Evolutionary conservation across 2,329 filamentous ascomycete species (phyloP).

Genomic region (Cercospora nicotianae): DNA sequence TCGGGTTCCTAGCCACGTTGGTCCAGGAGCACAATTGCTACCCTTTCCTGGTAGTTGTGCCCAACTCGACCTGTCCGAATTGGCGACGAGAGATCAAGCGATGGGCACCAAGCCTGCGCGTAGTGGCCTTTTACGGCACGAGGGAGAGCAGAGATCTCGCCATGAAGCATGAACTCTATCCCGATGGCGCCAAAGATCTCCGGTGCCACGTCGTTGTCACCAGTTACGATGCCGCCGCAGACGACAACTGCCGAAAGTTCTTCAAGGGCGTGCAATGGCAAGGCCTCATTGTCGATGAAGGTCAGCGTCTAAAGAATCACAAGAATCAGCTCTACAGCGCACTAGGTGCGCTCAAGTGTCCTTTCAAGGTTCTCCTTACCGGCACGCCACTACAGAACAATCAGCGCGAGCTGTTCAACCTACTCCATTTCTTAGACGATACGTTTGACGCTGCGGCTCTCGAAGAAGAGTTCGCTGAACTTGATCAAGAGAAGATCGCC

Average conservation of each 20-base stretch:
- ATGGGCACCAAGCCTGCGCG: constrained; percentile 82
- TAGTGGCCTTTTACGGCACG: constrained; percentile 90
- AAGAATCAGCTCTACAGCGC: constrained; percentile 77
- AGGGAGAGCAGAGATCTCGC: constrained; percentile 72
- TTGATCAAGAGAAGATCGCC: constrained; percentile 78
- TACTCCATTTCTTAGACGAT: constrained; percentile 90
- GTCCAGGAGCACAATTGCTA: constrained; percentile 66
- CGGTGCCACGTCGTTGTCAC: constrained; percentile 90
- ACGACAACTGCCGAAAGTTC: constrained; percentile 67
- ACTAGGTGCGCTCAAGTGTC: constrained; percentile 70
- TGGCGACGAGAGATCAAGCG: constrained; percentile 95
- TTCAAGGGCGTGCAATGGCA: constrained; percentile 78
- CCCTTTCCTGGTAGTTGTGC: constrained; percentile 90
- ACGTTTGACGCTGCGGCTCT: constrained; percentile 67
- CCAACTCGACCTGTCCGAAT: constrained; percentile 94
- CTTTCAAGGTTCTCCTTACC: constrained; percentile 83
- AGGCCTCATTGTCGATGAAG: constrained; percentile 89
- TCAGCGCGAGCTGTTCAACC: constrained; percentile 88
- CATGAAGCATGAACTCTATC: constrained; percentile 82
- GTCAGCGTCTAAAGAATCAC: constrained; percentile 93
- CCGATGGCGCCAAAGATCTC: constrained; percentile 62
- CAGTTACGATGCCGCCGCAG: constrained; percentile 85
- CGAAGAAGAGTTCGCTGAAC: constrained; percentile 72
- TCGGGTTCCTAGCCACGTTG: constrained; percentile 75
- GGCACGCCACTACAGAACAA: constrained; percentile 94